Percentiles rank a stretch among this genome's conserved stretches.
Evolutionary conservation across 352 stramenopile genomes (phyloP).

Genomic region (Globisporangium mamillatum): DNA sequence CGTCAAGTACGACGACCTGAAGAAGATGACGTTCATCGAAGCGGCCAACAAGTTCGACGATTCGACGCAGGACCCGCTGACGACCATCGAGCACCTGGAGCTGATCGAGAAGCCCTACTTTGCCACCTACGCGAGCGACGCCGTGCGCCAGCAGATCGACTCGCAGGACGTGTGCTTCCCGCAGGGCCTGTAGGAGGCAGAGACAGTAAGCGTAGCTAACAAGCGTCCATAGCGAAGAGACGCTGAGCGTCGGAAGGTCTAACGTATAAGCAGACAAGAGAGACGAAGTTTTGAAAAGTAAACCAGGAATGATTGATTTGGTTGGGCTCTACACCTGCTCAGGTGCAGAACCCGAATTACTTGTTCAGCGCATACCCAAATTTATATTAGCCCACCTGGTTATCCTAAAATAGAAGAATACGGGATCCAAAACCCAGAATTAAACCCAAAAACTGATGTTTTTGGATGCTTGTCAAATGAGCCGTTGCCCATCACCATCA

Average conservation of each 20-base stretch:
- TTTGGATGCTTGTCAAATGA: neutral
- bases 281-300: neutral
- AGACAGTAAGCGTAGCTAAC: neutral
- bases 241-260: neutral
- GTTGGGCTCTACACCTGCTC: neutral
- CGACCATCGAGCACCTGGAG: slow-evolving; percentile 30
- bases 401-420: slow-evolving; percentile 3
- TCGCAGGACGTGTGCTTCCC: slow-evolving; percentile 21
- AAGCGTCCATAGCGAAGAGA: neutral
- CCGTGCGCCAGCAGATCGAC: slow-evolving; percentile 20
- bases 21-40: slow-evolving; percentile 42
- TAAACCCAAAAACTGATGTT: neutral
- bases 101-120: slow-evolving; percentile 26
- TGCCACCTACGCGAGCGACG: slow-evolving; percentile 18
- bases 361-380: neutral
- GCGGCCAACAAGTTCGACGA: slow-evolving; percentile 36
- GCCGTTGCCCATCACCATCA: neutral
- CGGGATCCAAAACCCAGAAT: neutral
- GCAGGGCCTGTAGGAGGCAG: neutral
- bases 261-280: too few species aligned
- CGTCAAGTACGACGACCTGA: slow-evolving; percentile 30
- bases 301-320: neutral
- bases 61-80: slow-evolving; percentile 18
- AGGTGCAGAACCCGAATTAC: neutral
- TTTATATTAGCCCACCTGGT: neutral